Evolutionary conservation across 148 eudicot species (phyloP), one percentile per base, ranked within the genome.

Genomic region (Rhododendron williamsianum): DNA sequence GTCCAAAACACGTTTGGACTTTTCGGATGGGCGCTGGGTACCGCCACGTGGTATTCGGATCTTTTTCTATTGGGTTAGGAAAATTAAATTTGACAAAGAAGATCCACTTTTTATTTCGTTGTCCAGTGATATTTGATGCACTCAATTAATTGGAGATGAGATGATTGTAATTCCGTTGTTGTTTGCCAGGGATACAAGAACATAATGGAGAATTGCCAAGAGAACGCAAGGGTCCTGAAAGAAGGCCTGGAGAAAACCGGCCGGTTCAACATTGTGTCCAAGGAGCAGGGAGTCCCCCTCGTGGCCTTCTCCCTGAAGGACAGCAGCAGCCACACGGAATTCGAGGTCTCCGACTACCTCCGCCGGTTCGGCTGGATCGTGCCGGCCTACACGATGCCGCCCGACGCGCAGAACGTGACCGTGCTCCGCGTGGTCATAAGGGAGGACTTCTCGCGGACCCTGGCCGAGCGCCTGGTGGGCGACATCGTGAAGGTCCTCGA

Each of bases 381-480:
- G 9, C 97, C 95, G 0, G 97, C 95, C 2, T 93, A 94, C 93
- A 92, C 97, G 46, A 94, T 94, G 97, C 94, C 97, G 0, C 88
- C 97, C 0, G 89, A 94, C 52, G 97, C 97, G 0, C 89, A 94
- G 49, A 90, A 94, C 65, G 80, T 94, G 3, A 93, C 95, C 0
- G 97, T 94, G 11, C 84, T 93, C 0, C 95, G 97, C 1, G 94
- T 94, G 1, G 97, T 94, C 23, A 87, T 94, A 43, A 87, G 97
- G 6, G 97, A 94, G 83, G 97, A 94, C 87, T 94, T 94, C 86
- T 94, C 97, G 13, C 86, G 95, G 2, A 94, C 97, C 51, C 91
- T 94, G 30, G 97, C 95, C 0, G 94, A 94, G 83, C 88, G 97
- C 13, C 93, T 94, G 0, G 94, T 93, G 19, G 19, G 0, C 0